Base-by-base conservation (phyloP, 1,284 basidiomycete genomes). In the Cutaneotrichosporon cavernicola region DNA sequence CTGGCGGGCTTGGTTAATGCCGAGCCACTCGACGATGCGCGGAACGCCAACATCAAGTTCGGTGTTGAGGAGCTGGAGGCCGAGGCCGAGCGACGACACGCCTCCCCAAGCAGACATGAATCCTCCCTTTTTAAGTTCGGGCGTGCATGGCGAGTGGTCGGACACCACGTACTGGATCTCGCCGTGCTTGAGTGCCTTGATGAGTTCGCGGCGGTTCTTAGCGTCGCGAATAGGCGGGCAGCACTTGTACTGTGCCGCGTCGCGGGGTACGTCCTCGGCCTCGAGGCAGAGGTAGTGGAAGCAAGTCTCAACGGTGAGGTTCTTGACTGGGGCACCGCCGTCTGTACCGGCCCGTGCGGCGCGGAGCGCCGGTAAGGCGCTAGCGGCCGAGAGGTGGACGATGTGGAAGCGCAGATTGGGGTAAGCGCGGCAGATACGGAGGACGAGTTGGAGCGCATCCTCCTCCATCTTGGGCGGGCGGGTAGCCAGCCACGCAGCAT, bases 101-200 rank as follows among this genome's bases (percentile, higher is more conserved):
- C 94, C 94, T 60, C 94, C 94, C 94, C 94, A 97, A 0, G 94
- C 92, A 22, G 83, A 78, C 88, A 95, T 90, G 67, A 96, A 85
- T 57, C 89, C 87, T n/a, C 91, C 77, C 66, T 85, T 85, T 82
- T 97, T 97, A 66, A 97, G 81, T 72, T 89, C 87, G 32, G 86
- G 83, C 13, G 90, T 84, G 79, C 93, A 97, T 13, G 94, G 94
- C 70, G 90, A 92, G 76, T 97, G 94, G 81, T 97, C 94, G 58
- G 91, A 93, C 16, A 97, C 92, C 61, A 97, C 87, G 73, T 86
- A 93, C 78, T 95, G 90, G 70, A 97, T 92, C 43, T 87, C 84
- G 2, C 90, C 92, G 59, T 89, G 87, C 63, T 85, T 78, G 59
- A 97, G 79, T 4, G 90, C 92, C n/a, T 85, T 84, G 90, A 92